Evolutionary conservation across 2,329 filamentous ascomycete species (phyloP).

Genomic region (Pyrenophora teres): DNA sequence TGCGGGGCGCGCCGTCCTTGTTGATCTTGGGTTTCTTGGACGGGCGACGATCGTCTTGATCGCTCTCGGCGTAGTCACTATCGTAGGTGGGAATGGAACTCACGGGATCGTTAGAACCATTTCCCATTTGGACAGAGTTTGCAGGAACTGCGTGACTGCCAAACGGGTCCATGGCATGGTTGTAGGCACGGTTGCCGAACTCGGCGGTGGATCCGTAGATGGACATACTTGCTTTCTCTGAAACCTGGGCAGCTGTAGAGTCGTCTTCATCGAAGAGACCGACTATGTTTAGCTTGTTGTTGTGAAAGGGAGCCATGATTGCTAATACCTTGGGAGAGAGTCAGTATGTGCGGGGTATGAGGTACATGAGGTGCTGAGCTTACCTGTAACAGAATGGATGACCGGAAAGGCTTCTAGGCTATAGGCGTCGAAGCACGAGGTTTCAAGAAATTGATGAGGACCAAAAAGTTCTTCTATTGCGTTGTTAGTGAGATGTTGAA

Average conservation of each 20-base stretch:
- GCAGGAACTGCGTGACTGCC: not conserved
- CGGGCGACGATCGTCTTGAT: conserved; percentile 14
- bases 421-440: not conserved
- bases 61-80: conserved; percentile 22
- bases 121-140: not conserved
- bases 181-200: too few relatives aligned
- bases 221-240: not conserved
- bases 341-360: not conserved
- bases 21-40: conserved; percentile 31
- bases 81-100: conserved; percentile 18
- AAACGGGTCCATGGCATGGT: too few relatives aligned
- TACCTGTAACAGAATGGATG: not conserved
- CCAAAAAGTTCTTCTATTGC: not conserved
- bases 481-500: conserved; percentile 1
- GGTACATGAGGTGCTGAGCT: not conserved
- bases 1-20: conserved; percentile 35
- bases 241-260: not conserved
- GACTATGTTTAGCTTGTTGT: conserved; percentile 20
- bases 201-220: too few relatives aligned
- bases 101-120: not conserved
- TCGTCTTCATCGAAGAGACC: conserved; percentile 11
- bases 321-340: not conserved
- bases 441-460: not conserved
- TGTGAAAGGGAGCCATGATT: conserved; percentile 15
- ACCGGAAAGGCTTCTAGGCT: not conserved